These are phyloP conservation scores for Cicer judaicum DNA, from an alignment of 306 rosid species.

Conservation along the genomic window DNA sequence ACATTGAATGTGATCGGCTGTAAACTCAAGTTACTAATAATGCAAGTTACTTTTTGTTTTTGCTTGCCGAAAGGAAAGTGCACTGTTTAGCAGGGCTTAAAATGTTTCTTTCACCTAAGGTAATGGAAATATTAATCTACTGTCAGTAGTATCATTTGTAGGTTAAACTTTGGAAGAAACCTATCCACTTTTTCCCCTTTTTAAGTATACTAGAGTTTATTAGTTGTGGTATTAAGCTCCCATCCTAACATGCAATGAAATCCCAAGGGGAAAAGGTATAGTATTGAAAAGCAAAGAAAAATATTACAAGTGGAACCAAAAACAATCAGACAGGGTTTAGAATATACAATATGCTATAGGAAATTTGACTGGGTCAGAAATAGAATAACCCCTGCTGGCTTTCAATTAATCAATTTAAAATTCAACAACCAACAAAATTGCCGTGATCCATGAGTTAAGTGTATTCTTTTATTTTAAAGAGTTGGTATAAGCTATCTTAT, in stretches of 20 bases:
- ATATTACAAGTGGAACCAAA: background rate
- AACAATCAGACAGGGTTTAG: no score
- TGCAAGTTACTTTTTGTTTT: constrained; percentile 17
- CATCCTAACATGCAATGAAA: background rate
- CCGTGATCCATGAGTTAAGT: background rate
- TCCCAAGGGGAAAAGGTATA: background rate
- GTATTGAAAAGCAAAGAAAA: background rate
- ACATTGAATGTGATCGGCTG: background rate
- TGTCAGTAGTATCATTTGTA: background rate
- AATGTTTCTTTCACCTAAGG: background rate
- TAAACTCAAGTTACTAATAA: background rate
- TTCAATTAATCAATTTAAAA: constrained; percentile 33
- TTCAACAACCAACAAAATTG: constrained; percentile 26
- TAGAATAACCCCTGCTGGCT: constrained; percentile 2
- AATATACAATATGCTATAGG: background rate
- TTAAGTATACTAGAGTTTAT: background rate
- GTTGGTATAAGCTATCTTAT: background rate
- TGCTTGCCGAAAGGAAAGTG: background rate
- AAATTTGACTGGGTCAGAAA: background rate
- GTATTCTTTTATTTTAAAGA: background rate
- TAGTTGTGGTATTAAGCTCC: background rate
- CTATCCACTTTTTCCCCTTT: background rate
- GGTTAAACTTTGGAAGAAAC: background rate
- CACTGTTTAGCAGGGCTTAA: background rate
- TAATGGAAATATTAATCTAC: background rate